Evolutionary conservation across 1,139 yeast genomes (phyloP), one percentile per base, ranked within the genome.

Genomic region (Candida tropicalis): DNA sequence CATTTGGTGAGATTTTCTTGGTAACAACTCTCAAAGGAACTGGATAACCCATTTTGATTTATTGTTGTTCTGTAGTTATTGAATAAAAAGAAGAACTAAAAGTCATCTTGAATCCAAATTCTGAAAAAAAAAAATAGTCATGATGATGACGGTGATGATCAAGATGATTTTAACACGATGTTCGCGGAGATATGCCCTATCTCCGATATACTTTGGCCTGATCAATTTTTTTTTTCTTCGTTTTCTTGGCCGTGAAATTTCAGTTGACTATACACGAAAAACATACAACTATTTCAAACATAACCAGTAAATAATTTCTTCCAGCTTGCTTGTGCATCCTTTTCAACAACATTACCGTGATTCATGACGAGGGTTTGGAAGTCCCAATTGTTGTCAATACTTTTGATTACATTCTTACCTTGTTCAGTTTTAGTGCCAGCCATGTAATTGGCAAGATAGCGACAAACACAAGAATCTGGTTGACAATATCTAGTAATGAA

Each of bases 321-420:
- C 53, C 61, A 65, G 4, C 54, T 56, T 11, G 56, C 55, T 45
- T 68, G 67, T 12, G 72, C 81, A 39, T 69, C 63, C 2, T 57
- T 57, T n/a, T 76, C 79, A 46, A 80, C 59, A 11, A 78, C 66
- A 43, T 75, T 75, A 3, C 87, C 87, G 53, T 82, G 87, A 48
- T 82, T 75, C 52, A 75, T 66, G 27, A 82, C 72, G 41, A 81
- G 65, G 17, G 66, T 63, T 15, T 74, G 70, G 47, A 80, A 75
- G 35, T 74, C 73, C 80, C 79, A 75, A 11, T 50, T 43, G 3
- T 17, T 16, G 39, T 59, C 47, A 35, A 79, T 60, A 3, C 58
- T 55, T 35, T 57, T 49, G 42, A 72, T 60, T 3, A 63, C 60
- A 35, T 61, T 52, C 40, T 74, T 45, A 0, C 69, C 79, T n/a